Base-by-base conservation (phyloP, 2,329 filamentous ascomycete species). In the Colletotrichum tropicicola region DNA sequence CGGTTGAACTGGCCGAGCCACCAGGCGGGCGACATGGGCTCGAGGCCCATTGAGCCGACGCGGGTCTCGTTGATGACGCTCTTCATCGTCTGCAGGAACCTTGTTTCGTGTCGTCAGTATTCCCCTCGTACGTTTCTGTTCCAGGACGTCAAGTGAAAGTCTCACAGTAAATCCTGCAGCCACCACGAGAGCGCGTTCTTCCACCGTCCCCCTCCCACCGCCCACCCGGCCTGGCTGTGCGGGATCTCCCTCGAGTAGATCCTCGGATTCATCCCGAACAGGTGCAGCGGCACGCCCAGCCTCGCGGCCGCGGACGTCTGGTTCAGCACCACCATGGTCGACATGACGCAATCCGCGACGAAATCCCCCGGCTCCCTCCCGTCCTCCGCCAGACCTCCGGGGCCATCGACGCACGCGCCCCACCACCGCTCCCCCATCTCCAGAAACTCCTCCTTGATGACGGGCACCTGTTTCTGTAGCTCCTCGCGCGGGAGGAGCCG, bases 251-350 rank as follows among this genome's bases (percentile, higher is more conserved):
- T 51, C 19, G 60, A 59, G 17, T 52, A 65, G 4, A 56, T 60
- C 35, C 65, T 53, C 32, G 55, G 60, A 15, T 67, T 86, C 77
- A 89, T 91, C 73, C 91, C 91, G 87, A 91, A 91, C 67, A 91
- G 75, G 70, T 88, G 86, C n/a, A 89, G 70, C 1, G 87, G 87
- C 37, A 88, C 81, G 0, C 86, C 86, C n/a, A 89, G 68, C 61
- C 83, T 81, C 73, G 89, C 85, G 1, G 86, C 87, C 43, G 68
- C 71, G 39, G 73, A 71, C 2, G 71, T 56, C 59, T 73, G 71
- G 8, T 69, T 70, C 23, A 69, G 73, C 49, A 69, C 69, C 1
- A 68, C 68, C n/a, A 72, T 71, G 53, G 71, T 72, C 5, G 71
- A 70, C 15, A 73, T 66, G 28, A 73, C 70, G 17, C 68, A 66